Evolutionary conservation across 768 basidiomycete species (phyloP), one percentile per base, ranked within the genome.

Genomic region (Hortiboletus campestris): DNA sequence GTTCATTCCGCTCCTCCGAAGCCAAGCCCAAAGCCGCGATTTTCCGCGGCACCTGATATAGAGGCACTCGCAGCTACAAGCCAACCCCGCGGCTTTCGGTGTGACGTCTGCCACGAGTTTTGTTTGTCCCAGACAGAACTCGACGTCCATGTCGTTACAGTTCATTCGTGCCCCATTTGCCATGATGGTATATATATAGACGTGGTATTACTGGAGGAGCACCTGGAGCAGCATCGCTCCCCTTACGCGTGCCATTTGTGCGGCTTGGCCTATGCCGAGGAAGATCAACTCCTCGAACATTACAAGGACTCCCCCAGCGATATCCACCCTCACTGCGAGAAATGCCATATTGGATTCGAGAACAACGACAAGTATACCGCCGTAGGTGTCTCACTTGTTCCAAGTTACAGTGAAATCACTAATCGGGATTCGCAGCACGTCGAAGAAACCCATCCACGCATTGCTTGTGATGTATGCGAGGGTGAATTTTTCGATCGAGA

Each of bases 251-350:
- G 70, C 49, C 46, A 29, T 20, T 16, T 56, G 13, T 73, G 70
- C 11, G 60, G 60, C 29, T 47, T 63, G 41, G 66, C 62, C 2
- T 71, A 61, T 43, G 31, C 55, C 3, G 64, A 71, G 36, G 71
- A 76, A 48, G 76, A 75, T 13, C 68, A 70, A 3, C 68, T 80
- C 3, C 59, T 67, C 19, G 59, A 62, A 6, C 80, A 81, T 55
- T 80, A 78, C 60, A 67, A 57, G 46, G 65, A 72, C 6, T 75
- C 77, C 2, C 43, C 66, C 7, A 63, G 64, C 45, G 63, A 64
- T 17, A 16, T 66, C 13, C 79, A 80, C 34, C 76, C 77, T 1
- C 60, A 61, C 5, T 79, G 78, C 55, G 46, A 55, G 17, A 49
- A 49, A 35, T 79, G 78, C 43, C 35, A 51, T 17, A 31, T 62